Evolutionary conservation across 371 early-diverging fungal genomes (phyloP), one percentile per base, ranked within the genome.

Genomic region (Mucor plumbeus): DNA sequence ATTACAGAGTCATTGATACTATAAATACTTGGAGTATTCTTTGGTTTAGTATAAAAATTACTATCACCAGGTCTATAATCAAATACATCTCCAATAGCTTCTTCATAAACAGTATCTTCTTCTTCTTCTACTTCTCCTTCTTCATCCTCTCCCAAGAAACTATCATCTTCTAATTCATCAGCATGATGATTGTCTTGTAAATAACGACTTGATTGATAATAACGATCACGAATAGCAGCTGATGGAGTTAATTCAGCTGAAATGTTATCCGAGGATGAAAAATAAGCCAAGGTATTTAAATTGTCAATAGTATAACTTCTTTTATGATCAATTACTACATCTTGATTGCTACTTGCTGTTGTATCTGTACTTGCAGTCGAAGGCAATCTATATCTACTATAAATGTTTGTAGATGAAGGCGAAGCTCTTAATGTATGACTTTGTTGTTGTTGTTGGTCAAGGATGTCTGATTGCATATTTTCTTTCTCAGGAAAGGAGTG

Each of bases 161-260:
- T 63, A 14, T 71, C 41, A 7, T 62, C 59, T 14, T 53, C 56
- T 26, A 64, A 17, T 57, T 67, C 68, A 36, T 69, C 69, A 8
- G 59, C 60, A 6, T 53, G 21, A 19, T 63, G 48, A 39, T 70
- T 63, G 21, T 69, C 70, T 11, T 68, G 65, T 15, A 70, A 41
- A 17, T 69, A 67, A 8, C 70, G 63, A 15, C 58, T 70, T 11
- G 76, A 76, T 59, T 73, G 70, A 34, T 76, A 76, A 31, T 76
- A 76, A 41, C 60, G 53, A 31, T 76, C 73, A 8, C 76, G 61
- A 38, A 76, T 76, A 26, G 76, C 73, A 15, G 76, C 76, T 14
- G 76, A 76, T 6, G 73, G 70, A 11, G 76, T 73, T 8, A 64
- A 36, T 57, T 69, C 66, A 19, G 44, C 44, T 19, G 65, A 56